These are phyloP conservation scores for Ogataea populi-albae DNA, from an alignment of 805 yeast species.

Conservation along the genomic window DNA sequence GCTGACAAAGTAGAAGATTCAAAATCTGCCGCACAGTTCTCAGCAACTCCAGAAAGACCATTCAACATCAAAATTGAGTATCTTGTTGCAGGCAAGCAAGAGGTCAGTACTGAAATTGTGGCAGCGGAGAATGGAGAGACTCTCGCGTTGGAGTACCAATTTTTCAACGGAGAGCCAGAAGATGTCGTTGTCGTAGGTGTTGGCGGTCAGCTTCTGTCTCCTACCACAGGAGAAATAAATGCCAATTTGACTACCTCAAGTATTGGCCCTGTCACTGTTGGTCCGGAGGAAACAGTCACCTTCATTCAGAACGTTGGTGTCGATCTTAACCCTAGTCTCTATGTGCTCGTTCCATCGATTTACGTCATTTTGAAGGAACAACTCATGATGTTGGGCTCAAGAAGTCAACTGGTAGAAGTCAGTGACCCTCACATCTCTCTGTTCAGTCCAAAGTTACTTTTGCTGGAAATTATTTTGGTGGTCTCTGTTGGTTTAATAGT, in stretches of 20 bases:
- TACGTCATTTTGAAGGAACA: constrained; percentile 50
- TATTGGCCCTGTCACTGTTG: constrained; percentile 57
- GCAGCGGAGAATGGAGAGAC: constrained; percentile 49
- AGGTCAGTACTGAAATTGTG: constrained; percentile 38
- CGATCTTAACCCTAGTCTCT: constrained; percentile 55
- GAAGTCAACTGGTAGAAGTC: constrained; percentile 56
- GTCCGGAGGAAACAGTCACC: constrained; percentile 44
- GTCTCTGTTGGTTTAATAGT: constrained; percentile 48
- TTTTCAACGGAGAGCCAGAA: constrained; percentile 51
- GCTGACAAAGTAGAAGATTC: too few relatives aligned
- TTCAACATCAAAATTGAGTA: constrained; percentile 50
- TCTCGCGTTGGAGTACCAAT: constrained; percentile 47
- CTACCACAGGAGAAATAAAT: constrained; percentile 46
- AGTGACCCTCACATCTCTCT: constrained; percentile 64
- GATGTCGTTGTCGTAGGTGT: constrained; percentile 59
- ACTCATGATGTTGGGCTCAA: constrained; percentile 53
- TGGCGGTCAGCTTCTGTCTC: constrained; percentile 62
- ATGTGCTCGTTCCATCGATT: constrained; percentile 57
- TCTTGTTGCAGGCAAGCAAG: constrained; percentile 43
- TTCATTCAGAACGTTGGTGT: constrained; percentile 62
- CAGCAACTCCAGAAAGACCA: constrained; percentile 36
- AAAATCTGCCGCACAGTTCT: constrained; percentile 25
- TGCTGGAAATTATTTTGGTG: constrained; percentile 55
- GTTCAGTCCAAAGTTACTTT: constrained; percentile 68
- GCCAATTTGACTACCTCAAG: constrained; percentile 65